Conservation (phyloP, 192 early-diverging fungal genomes). For the Phlyctochytrium bullatum region DNA sequence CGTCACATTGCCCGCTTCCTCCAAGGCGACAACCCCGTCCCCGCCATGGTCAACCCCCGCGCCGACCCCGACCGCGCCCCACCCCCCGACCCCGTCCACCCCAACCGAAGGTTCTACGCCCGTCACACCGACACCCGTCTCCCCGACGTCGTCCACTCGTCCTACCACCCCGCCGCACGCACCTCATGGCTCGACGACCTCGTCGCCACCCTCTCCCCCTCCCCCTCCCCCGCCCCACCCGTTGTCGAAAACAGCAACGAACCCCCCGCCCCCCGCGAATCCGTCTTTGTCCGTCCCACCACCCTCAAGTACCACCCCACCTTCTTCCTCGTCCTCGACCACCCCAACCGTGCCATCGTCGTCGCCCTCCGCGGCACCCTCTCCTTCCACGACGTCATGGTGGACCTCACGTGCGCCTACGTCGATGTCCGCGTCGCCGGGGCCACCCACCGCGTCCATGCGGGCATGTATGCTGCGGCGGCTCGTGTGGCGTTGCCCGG, state of each 20-base stretch:
- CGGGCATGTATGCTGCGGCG: conserved; percentile 72
- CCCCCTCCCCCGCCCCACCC: conserved; percentile 2
- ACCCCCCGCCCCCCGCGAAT: not conserved
- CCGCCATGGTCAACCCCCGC: conserved; percentile 10
- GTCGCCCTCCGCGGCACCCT: conserved; percentile 86
- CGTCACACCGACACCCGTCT: conserved; percentile 72
- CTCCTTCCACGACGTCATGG: conserved; percentile 80
- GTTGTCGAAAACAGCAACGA: conserved; percentile 15
- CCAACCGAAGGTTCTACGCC: conserved; percentile 72
- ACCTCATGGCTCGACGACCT: conserved; percentile 1
- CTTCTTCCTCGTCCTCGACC: conserved; percentile 81
- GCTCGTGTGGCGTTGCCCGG: conserved; percentile 63
- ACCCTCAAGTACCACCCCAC: conserved; percentile 38
- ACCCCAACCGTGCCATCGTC: conserved; percentile 69
- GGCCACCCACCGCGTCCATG: conserved; percentile 56
- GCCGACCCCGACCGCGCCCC: conserved; percentile 15
- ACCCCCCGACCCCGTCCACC: conserved; percentile 3
- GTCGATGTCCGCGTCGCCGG: conserved; percentile 33
- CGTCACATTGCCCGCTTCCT: conserved; percentile 29
- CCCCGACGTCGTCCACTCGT: conserved; percentile 73
- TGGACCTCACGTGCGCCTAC: conserved; percentile 83
- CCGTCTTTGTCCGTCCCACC: conserved; percentile 7
- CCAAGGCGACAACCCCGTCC: conserved; percentile 20
- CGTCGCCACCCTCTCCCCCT: conserved; percentile 2
- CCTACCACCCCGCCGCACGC: conserved; percentile 32